Evolutionary conservation across 371 early-diverging fungal species (phyloP), one percentile per base, ranked within the genome.

Genomic region (Apophysomyces variabilis): DNA sequence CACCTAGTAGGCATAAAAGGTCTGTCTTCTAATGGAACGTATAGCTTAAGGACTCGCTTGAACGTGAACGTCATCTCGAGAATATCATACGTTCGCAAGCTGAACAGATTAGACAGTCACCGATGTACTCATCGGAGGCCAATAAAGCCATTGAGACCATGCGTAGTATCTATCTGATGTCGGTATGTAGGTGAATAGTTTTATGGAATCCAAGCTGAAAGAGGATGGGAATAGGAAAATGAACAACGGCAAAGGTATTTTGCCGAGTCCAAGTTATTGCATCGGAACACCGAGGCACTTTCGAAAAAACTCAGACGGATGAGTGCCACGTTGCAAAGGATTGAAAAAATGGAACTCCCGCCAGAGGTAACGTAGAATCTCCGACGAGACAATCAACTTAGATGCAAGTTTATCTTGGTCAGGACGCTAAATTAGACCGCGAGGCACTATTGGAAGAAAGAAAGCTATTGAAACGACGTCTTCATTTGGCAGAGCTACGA

Each of bases 401-500:
- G 44, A 38, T 58, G 16, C 58, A 13, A 54, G 26, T 3, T 60
- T 41, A 57, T 62, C 26, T 57, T 38, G 26, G 1, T 12, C 47
- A 75, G 75, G 74, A 72, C 39, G 60, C 61, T 13, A 44, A 67
- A 26, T 37, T 75, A 7, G 73, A 76, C 21, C 69, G 62, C 35
- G 75, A 75, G 16, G 35, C 66, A 1, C 38, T 80, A 13, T 36
- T 76, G n/a, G 60, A 67, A 32, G 79, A 82, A 8, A 45, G 74
- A 21, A 71, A 66, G 21, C n/a, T 70, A 3, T 46, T 79, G 46
- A 36, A 68, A 35, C 61, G 79, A 38, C 79, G 79, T 61, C 50
- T 79, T 16, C 78, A 77, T 67, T 47, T 82, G n/a, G 73, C 75
- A 4, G 76, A 82, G 46, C 58, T 82, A n/a, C 70, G 82, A 57